These are phyloP conservation scores for Globisporangium paroecandrum DNA, from an alignment of 352 stramenopile genomes.

Conservation along the genomic window DNA sequence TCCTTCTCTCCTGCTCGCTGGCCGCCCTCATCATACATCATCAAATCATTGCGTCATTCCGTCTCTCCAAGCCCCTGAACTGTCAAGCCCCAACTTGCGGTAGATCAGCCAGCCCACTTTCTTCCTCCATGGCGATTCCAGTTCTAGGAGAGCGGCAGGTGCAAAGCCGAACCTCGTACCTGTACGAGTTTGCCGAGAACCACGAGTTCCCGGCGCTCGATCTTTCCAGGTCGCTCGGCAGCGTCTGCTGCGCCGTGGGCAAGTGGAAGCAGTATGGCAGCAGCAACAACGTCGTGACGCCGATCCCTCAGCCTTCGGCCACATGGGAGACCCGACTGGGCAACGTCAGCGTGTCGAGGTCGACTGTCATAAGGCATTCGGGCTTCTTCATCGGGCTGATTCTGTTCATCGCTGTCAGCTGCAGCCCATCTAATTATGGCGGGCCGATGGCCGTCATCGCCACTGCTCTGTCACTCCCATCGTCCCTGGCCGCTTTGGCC, in stretches of 20 bases:
- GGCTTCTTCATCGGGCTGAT: background rate
- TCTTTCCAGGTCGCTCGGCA: constrained; percentile 9
- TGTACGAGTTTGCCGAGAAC: constrained; percentile 20
- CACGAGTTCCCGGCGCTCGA: constrained; percentile 10
- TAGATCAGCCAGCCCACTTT: background rate
- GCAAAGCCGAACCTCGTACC: background rate
- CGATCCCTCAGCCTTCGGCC: background rate
- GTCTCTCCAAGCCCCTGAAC: background rate
- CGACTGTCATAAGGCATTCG: background rate
- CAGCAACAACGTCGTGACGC: background rate
- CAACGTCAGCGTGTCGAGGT: background rate
- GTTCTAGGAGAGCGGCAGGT: background rate
- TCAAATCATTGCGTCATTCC: background rate
- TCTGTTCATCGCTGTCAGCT: background rate
- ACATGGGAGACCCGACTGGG: background rate
- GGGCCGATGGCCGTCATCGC: background rate
- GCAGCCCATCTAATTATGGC: background rate
- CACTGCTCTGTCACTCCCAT: background rate
- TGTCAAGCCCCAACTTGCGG: background rate
- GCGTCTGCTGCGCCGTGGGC: constrained; percentile 4
- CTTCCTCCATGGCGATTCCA: background rate
- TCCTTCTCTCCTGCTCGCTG: no score
- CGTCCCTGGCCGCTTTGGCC: background rate
- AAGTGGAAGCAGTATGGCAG: no score
- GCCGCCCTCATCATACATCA: no score